Percentiles rank a stretch among this genome's conserved stretches.
Conservation (phyloP, 2,329 filamentous ascomycete genomes). For the Trichoderma sp. region DNA sequence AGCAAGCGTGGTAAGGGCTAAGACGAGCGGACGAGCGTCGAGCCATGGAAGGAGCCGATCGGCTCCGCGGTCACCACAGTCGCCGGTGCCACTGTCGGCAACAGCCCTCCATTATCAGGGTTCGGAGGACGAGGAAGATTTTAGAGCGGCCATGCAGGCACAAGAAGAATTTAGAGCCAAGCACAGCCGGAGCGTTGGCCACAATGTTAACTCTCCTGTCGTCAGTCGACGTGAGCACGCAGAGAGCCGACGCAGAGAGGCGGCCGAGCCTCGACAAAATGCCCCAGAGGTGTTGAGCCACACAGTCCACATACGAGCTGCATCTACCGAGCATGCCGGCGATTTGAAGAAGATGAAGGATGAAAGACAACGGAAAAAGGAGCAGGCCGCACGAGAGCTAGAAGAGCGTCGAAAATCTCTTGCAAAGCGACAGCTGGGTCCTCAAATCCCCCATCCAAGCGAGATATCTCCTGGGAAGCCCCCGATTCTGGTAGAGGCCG, state of each 20-base stretch:
- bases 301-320: conserved; percentile 30
- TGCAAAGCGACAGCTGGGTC: conserved; percentile 74
- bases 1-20: conserved; percentile 33
- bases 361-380: conserved; percentile 65
- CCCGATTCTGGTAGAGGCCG: conserved; percentile 40
- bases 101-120: conserved; percentile 35
- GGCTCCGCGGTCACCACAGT: conserved; percentile 69
- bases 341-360: conserved; percentile 56
- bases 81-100: conserved; percentile 72
- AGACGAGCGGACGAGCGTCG: conserved; percentile 44
- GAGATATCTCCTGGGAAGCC: conserved; percentile 39
- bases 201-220: conserved; percentile 38
- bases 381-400: conserved; percentile 76
- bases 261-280: conserved; percentile 31
- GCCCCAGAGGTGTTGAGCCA: conserved; percentile 25
- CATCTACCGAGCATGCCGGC: conserved; percentile 48
- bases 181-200: conserved; percentile 51
- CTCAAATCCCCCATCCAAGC: conserved; percentile 72
- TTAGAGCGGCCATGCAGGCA: conserved; percentile 49
- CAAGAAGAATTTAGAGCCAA: conserved; percentile 56
- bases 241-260: conserved; percentile 37
- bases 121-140: conserved; percentile 65
- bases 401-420: conserved; percentile 84
- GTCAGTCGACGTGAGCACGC: conserved; percentile 37
- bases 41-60: conserved; percentile 53